Evolutionary conservation across 345 rosid species (phyloP).

Genomic region (Syzygium jambos): DNA sequence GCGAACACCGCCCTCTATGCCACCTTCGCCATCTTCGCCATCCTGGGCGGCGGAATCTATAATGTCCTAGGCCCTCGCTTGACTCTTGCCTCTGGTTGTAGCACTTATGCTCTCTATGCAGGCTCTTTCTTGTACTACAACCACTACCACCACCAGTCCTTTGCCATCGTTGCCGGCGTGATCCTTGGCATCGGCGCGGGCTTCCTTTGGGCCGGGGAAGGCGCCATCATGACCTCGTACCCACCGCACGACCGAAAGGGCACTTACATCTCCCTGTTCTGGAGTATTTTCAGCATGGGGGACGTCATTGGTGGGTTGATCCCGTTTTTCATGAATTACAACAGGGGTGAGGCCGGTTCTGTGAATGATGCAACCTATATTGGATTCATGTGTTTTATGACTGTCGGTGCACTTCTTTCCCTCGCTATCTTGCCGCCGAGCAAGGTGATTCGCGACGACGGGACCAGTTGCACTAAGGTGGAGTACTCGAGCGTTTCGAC

Average conservation of each 20-base stretch:
- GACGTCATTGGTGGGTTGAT: conserved; percentile 68
- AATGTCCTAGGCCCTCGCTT: conserved; percentile 57
- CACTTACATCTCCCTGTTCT: conserved; percentile 56
- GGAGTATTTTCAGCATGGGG: conserved; percentile 57
- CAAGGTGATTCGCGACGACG: conserved; percentile 39
- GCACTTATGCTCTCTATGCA: conserved; percentile 60
- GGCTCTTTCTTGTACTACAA: conserved; percentile 67
- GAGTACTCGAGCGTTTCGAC: conserved; percentile 31
- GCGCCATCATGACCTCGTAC: conserved; percentile 89
- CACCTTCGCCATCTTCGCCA: conserved; percentile 46
- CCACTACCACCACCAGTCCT: conserved; percentile 35
- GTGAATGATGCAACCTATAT: conserved; percentile 48
- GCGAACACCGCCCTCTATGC: conserved; percentile 70
- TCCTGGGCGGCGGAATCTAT: conserved; percentile 60
- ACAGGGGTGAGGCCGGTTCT: conserved; percentile 21
- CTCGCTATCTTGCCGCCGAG: conserved; percentile 33
- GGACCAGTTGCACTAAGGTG: conserved; percentile 30
- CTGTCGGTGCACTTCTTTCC: conserved; percentile 42
- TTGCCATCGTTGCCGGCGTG: conserved; percentile 43
- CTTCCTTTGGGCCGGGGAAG: conserved; percentile 86
- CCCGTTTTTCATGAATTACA: conserved; percentile 46
- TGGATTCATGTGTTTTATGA: conserved; percentile 79
- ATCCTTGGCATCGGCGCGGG: conserved; percentile 82
- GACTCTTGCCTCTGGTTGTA: conserved; percentile 63
- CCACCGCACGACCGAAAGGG: conserved; percentile 79